Evolutionary conservation across 805 yeast species (phyloP).

Genomic region (Kluyveromyces aestuarii): DNA sequence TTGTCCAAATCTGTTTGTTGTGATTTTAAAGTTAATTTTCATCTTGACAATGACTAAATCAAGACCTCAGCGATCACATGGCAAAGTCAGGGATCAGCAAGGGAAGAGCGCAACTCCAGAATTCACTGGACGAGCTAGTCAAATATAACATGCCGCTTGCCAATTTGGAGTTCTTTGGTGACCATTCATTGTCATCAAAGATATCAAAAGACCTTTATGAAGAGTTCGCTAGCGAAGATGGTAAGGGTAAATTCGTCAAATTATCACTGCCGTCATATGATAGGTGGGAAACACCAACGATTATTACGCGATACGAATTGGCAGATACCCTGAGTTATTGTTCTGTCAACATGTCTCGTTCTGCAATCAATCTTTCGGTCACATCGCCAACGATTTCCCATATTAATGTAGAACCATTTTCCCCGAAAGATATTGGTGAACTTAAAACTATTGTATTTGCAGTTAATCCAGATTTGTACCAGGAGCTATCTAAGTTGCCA

Average conservation of each 20-base stretch:
- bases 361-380: neutral
- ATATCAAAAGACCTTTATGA: neutral
- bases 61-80: too few relatives aligned
- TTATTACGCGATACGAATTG: neutral
- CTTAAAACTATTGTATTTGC: conserved; percentile 11
- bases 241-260: neutral
- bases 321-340: neutral
- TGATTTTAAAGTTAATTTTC: too few relatives aligned
- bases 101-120: too few relatives aligned
- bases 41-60: too few relatives aligned
- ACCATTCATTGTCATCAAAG: neutral
- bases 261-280: neutral
- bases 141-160: neutral
- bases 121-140: too few relatives aligned
- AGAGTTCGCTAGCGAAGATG: neutral
- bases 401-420: conserved; percentile 9
- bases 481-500: conserved; percentile 11
- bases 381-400: conserved; percentile 8
- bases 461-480: conserved; percentile 13
- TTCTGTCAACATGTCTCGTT: neutral
- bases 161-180: neutral
- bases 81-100: too few relatives aligned
- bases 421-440: neutral
- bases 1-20: too few relatives aligned
- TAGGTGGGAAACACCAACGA: neutral